These are phyloP conservation scores for Zizania palustris DNA, from an alignment of 202 grass and related monocot genomes.

Conservation along the genomic window DNA sequence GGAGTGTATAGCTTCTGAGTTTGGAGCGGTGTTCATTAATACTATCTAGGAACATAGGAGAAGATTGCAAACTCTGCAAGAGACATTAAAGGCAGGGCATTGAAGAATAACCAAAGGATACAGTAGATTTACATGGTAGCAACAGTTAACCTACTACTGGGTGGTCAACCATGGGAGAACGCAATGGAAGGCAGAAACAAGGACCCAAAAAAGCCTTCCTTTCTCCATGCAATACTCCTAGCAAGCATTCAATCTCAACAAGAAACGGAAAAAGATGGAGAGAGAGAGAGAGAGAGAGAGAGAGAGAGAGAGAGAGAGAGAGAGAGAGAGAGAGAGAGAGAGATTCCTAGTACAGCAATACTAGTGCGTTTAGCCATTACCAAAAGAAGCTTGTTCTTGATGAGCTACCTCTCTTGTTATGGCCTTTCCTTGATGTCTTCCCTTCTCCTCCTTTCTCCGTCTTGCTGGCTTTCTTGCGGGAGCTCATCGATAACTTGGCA, in stretches of 20 bases:
- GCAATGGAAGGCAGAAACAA: constrained; percentile 53
- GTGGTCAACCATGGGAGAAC: constrained; percentile 51
- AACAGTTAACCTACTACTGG: constrained; percentile 50
- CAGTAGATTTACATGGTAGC: constrained; percentile 53
- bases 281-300: constrained; percentile 5
- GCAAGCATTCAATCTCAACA: constrained; percentile 39
- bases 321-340: neutral
- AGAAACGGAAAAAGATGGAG: constrained; percentile 1
- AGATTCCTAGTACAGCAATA: constrained; percentile 40
- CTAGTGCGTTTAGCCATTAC: constrained; percentile 46
- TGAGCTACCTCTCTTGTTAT: constrained; percentile 56
- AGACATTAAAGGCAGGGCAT: constrained; percentile 49
- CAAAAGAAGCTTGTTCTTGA: constrained; percentile 69
- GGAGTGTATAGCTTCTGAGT: constrained; percentile 16
- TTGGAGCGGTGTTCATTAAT: constrained; percentile 49
- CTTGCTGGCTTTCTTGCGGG: constrained; percentile 57
- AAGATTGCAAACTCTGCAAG: constrained; percentile 45
- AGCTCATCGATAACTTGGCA: constrained; percentile 45
- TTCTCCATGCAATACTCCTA: constrained; percentile 55
- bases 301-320: constrained; percentile 13
- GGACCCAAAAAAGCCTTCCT: constrained; percentile 48
- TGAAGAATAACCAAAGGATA: constrained; percentile 47
- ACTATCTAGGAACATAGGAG: constrained; percentile 38
- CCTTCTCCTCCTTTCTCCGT: constrained; percentile 53
- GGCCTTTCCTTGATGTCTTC: constrained; percentile 53